Evolutionary conservation across 2,329 filamentous ascomycete genomes (phyloP), one percentile per base, ranked within the genome.

Genomic region (Huntiella bhutanensis): DNA sequence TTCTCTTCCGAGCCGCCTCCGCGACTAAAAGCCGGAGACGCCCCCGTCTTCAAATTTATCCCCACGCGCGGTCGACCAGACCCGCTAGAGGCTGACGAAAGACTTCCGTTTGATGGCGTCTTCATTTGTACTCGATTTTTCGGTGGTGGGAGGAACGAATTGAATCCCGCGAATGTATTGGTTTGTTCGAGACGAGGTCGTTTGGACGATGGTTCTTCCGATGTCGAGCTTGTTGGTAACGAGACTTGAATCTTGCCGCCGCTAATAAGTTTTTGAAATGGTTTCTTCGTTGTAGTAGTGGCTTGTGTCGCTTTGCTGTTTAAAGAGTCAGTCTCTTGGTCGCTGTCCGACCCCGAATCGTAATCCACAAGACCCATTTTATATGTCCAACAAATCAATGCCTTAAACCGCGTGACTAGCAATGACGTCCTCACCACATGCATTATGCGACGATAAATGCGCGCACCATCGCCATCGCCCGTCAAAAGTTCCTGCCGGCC

Each of bases 191-290:
- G 73, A 43, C 76, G 76, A 13, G 73, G 69, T 50, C 80, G 77
- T 58, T 94, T 94, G 1, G 79, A 68, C 0, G 82, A 80, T 0
- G 79, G 79, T 17, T 49, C 33, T 15, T 50, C 48, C 4, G 41
- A 57, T 19, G 70, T 67, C 46, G 59, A 61, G 17, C 62, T 58
- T 35, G 67, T 57, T 15, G 84, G 77, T 11, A 95, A 72, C 54
- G 72, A 84, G 60, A 95, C 76, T 57, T 79, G 70, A 61, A 95
- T 92, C 62, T 87, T 92, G 61, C 80, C 77, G 58, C 80, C 75
- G 62, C 91, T 81, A 61, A 93, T 75, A 47, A 91, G 75, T 60
- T 86, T 87, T 56, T 81, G 79, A 57, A 86, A 81, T 13, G 73
- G 64, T 49, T 79, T 71, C 60, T 65, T 59, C 16, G 58, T 46